Evolutionary conservation across 2,329 filamentous ascomycete species (phyloP).

Genomic region (Neofusicoccum umdonicola): DNA sequence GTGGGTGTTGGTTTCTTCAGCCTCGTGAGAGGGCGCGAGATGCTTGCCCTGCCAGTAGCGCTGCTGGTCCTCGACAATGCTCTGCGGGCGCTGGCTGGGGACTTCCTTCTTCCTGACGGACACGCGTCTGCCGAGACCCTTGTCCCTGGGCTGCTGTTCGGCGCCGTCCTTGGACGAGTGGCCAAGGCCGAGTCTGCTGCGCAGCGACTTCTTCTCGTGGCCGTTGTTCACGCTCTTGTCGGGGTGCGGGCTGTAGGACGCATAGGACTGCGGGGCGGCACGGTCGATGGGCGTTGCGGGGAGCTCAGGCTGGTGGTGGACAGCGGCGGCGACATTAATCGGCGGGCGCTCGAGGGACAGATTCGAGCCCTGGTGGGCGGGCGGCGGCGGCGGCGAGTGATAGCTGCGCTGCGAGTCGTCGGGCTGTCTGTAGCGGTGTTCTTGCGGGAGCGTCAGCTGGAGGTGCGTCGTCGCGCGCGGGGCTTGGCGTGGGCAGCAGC

Average conservation of each 20-base stretch:
- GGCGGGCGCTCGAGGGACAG: slow-evolving; percentile 29
- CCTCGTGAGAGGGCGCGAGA: slow-evolving; percentile 36
- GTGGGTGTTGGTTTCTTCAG: slow-evolving; percentile 28
- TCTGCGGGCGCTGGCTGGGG: slow-evolving; percentile 26
- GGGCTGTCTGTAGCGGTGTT: slow-evolving; percentile 12
- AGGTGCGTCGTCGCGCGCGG: slow-evolving; percentile 20
- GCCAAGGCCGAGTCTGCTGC: slow-evolving; percentile 18
- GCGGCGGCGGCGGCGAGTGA: not conserved
- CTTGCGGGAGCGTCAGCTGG: slow-evolving; percentile 6
- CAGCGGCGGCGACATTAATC: slow-evolving; percentile 19
- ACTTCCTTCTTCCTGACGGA: slow-evolving; percentile 37
- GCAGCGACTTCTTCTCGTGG: slow-evolving; percentile 18
- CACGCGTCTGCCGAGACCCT: slow-evolving; percentile 30
- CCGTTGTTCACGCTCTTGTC: slow-evolving; percentile 7
- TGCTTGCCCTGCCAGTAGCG: slow-evolving; percentile 28
- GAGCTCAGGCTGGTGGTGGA: slow-evolving; percentile 20
- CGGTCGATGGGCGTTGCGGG: slow-evolving; percentile 26
- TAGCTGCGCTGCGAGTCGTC: slow-evolving; percentile 13
- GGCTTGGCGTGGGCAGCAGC: slow-evolving; percentile 23
- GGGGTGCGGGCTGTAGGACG: slow-evolving; percentile 10
- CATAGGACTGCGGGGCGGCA: slow-evolving; percentile 19
- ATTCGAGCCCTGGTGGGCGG: slow-evolving; percentile 20
- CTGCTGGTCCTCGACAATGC: slow-evolving; percentile 26
- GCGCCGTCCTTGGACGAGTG: slow-evolving; percentile 25
- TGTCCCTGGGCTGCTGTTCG: slow-evolving; percentile 20